Evolutionary conservation across 2,329 filamentous ascomycete species (phyloP).

Genomic region (Beauveria sp.): DNA sequence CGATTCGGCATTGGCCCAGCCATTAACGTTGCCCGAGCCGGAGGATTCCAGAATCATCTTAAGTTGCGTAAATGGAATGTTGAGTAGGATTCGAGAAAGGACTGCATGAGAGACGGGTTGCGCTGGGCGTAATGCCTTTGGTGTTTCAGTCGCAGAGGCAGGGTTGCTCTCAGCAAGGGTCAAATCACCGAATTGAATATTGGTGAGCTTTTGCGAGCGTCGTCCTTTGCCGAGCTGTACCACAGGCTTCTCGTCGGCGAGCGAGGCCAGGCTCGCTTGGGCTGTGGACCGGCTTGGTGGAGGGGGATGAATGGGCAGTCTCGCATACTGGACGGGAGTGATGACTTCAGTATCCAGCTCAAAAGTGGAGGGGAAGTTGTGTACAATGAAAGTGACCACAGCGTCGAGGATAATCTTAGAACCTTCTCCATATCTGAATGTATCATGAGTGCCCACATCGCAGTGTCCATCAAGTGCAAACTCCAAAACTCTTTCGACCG

Average conservation of each 20-base stretch:
- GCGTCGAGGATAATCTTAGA: conserved; percentile 46
- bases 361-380: conserved; percentile 53
- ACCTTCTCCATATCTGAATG: conserved; percentile 44
- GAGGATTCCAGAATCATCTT: conserved; percentile 56
- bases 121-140: conserved; percentile 16
- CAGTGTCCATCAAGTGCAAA: conserved; percentile 41
- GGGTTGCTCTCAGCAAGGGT: conserved; percentile 27
- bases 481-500: conserved; percentile 51
- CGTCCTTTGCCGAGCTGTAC: conserved; percentile 29
- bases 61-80: conserved; percentile 60
- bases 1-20: conserved; percentile 40
- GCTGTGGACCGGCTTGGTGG: conserved; percentile 10
- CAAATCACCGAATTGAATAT: conserved; percentile 66
- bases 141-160: conserved; percentile 22
- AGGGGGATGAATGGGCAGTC: conserved; percentile 26
- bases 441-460: conserved; percentile 32
- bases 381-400: conserved; percentile 51
- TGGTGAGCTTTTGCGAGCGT: conserved; percentile 46
- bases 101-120: conserved; percentile 34
- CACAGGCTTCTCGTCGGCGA: conserved; percentile 29
- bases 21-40: conserved; percentile 42
- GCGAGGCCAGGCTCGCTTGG: conserved; percentile 12
- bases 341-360: conserved; percentile 41
- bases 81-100: conserved; percentile 61
- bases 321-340: conserved; percentile 29